Evolutionary conservation across 2,329 filamentous ascomycete species (phyloP), one percentile per base, ranked within the genome.

Genomic region (Trichoderma harzianum): DNA sequence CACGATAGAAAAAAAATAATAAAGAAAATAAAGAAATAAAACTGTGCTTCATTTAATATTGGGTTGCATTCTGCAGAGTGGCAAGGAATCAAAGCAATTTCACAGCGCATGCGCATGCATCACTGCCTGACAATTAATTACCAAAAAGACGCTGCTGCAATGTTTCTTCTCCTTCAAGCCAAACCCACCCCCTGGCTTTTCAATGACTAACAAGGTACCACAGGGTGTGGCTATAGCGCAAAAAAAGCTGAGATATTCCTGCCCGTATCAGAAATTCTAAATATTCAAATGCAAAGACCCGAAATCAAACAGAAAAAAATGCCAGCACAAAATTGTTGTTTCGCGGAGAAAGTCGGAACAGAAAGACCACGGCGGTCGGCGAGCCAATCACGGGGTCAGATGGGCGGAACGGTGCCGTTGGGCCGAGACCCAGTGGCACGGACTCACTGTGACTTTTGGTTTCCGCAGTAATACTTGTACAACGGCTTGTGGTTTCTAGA

Each of bases 341-440:
- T 36, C 55, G 51, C 74, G 74, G 74, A 71, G 69, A 73, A 75
- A 73, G 68, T 71, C 74, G 74, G 74, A 74, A 73, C 63, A 64
- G 43, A 58, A 28, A 34, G 43, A 11, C 34, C 24, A 73, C 47
- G 26, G 51, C 51, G 14, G 53, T 14, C 55, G 39, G 58, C 26
- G 26, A 55, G 70, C 73, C 73, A 74, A 74, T 74, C 67, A 72
- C 28, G 72, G 30, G 57, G 28, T 11, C 30, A 8, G 64, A 55
- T 18, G n/a, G 16, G 16, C 30, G n/a, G 47, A 39, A 26, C 36
- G 57, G 72, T 74, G 74, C 73, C 74, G 74, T 64, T 69, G 69
- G 73, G 73, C 74, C 74, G 74, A 75, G 74, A 75, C 74, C 43
- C 53, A 51, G 60, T 39, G 30, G 58, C 28, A 24, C 57, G 39